These are phyloP conservation scores for Tolypocladium ovalisporum DNA, from an alignment of 2,329 filamentous ascomycete species.

Conservation along the genomic window DNA sequence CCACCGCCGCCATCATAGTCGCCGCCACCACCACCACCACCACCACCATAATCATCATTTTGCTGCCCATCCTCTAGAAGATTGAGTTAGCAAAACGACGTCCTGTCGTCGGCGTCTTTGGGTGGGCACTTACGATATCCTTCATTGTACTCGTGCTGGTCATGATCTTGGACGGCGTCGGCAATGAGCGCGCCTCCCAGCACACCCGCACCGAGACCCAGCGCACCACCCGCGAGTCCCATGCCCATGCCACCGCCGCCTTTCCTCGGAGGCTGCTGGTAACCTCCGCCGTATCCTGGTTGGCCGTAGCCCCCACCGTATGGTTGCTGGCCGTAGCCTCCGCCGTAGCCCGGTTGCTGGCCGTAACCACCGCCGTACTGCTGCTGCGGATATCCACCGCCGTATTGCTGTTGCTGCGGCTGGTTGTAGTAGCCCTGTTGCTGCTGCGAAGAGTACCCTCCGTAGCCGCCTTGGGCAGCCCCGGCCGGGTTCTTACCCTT, in stretches of 20 bases:
- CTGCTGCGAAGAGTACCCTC: constrained; percentile 5
- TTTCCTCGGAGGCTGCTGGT: constrained; percentile 27
- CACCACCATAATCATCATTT: constrained; percentile 13
- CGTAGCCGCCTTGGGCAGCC: constrained; percentile 14
- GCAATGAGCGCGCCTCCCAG: constrained; percentile 66
- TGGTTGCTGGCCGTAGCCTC: constrained; percentile 4
- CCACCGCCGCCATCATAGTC: no score
- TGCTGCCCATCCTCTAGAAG: constrained; percentile 18
- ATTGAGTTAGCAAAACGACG: constrained; percentile 6
- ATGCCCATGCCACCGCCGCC: constrained; percentile 28
- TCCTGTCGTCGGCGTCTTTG: not conserved
- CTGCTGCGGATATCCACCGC: constrained; percentile 7
- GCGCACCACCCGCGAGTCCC: constrained; percentile 62
- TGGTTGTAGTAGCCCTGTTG: constrained; percentile 15
- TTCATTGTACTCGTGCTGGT: constrained; percentile 45
- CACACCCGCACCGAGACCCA: constrained; percentile 73
- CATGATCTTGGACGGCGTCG: constrained; percentile 51
- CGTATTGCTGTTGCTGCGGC: constrained; percentile 13
- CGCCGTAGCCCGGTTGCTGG: constrained; percentile 9
- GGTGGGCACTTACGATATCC: constrained; percentile 26
- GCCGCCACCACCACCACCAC: constrained; percentile 12
- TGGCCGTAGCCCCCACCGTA: constrained; percentile 22
- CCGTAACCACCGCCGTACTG: constrained; percentile 3
- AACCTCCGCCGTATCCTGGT: constrained; percentile 1
- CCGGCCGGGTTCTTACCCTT: constrained; percentile 22